Evolutionary conservation across 2,329 filamentous ascomycete species (phyloP), one percentile per base, ranked within the genome.

Genomic region (Sporothrix luriei): DNA sequence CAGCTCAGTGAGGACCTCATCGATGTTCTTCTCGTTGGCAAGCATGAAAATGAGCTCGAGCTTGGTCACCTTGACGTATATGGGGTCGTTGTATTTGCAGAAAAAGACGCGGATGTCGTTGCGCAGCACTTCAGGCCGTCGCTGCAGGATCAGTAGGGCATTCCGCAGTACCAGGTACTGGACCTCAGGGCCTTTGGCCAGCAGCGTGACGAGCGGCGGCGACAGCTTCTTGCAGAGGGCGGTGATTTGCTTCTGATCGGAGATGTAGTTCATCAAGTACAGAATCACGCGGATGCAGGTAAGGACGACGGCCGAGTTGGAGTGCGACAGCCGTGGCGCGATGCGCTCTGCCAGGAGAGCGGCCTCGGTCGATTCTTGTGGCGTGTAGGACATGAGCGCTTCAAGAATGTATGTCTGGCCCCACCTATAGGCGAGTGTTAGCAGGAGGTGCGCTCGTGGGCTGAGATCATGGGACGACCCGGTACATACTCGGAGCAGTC

Each of bases 31-130:
- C 80, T 97, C 93, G 46, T 88, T 97, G 9, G 95, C 95, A 71
- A 99, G 86, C 95, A 98, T 99, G 80, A 99, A 99, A 74, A 99
- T 98, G 75, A 99, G 87, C 80, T 99, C 95, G 65, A 99, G 85
- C 81, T 99, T 99, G 19, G 95, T 99, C 66, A 99, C 95, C 80
- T 99, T 99, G 81, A 99, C 95, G 78, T 98, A 99, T 73, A 99
- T 99, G 0, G 95, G 95, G 77, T 99, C 95, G 79, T 99, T 99
- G 81, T 99, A 99, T 84, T 99, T 99, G 88, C 95, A 99, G 81
- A 99, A 99, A 82, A 99, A 99, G 43, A 99, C 95, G 61, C 95
- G 89, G 72, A 99, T 98, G 79, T 99, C 95, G 79, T 97, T 98
- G 73, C 93, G 88, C 68, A 99, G 81, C 10, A 99, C 94, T 76